Evolutionary conservation across 2,329 filamentous ascomycete genomes (phyloP).

Genomic region (Pseudocercospora eumusae): DNA sequence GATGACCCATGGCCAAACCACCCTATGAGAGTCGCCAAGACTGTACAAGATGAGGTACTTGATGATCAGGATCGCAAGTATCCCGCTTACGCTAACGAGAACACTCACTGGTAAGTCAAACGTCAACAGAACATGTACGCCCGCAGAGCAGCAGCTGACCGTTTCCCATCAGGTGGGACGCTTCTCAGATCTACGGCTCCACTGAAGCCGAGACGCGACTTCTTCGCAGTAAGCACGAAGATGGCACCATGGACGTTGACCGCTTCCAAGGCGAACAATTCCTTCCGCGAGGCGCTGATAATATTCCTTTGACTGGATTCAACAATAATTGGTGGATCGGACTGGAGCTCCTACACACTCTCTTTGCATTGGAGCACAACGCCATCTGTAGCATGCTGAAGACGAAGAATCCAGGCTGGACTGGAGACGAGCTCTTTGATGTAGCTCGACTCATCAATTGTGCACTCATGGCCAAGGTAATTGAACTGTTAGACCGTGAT

Average conservation of each 20-base stretch:
- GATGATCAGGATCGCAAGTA: conserved; percentile 42
- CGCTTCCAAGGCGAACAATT: conserved; percentile 41
- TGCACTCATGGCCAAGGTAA: conserved; percentile 50
- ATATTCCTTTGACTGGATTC: conserved; percentile 48
- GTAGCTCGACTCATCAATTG: conserved; percentile 50
- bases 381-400: conserved; percentile 46
- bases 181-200: conserved; percentile 51
- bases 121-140: neutral
- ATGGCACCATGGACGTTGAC: conserved; percentile 47
- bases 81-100: conserved; percentile 48
- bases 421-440: conserved; percentile 48
- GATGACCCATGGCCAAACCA: conserved; percentile 30
- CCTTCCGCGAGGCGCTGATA: conserved; percentile 44
- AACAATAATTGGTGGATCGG: conserved; percentile 52
- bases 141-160: neutral
- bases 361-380: conserved; percentile 53
- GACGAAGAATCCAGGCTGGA: conserved; percentile 43
- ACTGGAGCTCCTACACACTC: conserved; percentile 50
- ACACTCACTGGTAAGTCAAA: conserved; percentile 43
- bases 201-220: conserved; percentile 42
- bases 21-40: conserved; percentile 44
- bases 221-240: conserved; percentile 40
- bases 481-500: no score
- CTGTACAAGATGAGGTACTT: conserved; percentile 41
- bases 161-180: conserved; percentile 43